phyloP scores from a whole-genome alignment of 2,329 filamentous ascomycete species.

The Botryotinia narcissicola region DNA sequence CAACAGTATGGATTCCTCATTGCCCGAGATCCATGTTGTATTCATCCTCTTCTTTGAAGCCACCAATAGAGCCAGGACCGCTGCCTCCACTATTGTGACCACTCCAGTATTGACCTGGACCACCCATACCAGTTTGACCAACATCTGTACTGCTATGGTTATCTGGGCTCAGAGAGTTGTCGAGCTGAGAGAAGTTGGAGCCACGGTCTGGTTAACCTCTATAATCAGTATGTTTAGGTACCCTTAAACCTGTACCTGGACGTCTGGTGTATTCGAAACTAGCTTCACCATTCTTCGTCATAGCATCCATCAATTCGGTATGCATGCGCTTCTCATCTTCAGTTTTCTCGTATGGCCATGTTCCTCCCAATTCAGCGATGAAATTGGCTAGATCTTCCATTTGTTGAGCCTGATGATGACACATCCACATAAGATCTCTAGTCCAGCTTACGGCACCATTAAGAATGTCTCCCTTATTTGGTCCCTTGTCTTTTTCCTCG shows the following conservation, averaged over 20 bases:
- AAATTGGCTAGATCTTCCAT: conserved; percentile 81
- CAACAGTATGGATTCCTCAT: conserved; percentile 32
- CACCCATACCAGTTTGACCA: conserved; percentile 33
- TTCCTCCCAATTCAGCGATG: conserved; percentile 69
- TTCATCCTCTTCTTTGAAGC: conserved; percentile 94
- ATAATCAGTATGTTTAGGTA: conserved; percentile 90
- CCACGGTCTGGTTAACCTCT: conserved; percentile 72
- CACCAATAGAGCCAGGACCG: conserved; percentile 63
- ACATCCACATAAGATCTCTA: conserved; percentile 94
- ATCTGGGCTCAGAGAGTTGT: conserved; percentile 53
- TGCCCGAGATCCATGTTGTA: conserved; percentile 74
- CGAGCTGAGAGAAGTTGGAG: conserved; percentile 39
- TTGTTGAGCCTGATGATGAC: conserved; percentile 83
- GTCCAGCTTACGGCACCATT: conserved; percentile 98
- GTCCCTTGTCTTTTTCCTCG: conserved; percentile 97
- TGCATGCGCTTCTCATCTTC: conserved; percentile 97
- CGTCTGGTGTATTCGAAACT: conserved; percentile 83
- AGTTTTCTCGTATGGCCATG: conserved; percentile 75
- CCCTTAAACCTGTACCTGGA: conserved; percentile 79
- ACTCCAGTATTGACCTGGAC: conserved; percentile 57
- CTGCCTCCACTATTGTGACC: conserved; percentile 71
- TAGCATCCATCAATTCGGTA: conserved; percentile 82
- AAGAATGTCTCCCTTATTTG: conserved; percentile 97
- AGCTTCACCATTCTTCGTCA: conserved; percentile 70
- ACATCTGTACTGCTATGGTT: conserved; percentile 37